Base-by-base conservation (phyloP, 2,329 filamentous ascomycete genomes). In the Nannizzia gypsea region DNA sequence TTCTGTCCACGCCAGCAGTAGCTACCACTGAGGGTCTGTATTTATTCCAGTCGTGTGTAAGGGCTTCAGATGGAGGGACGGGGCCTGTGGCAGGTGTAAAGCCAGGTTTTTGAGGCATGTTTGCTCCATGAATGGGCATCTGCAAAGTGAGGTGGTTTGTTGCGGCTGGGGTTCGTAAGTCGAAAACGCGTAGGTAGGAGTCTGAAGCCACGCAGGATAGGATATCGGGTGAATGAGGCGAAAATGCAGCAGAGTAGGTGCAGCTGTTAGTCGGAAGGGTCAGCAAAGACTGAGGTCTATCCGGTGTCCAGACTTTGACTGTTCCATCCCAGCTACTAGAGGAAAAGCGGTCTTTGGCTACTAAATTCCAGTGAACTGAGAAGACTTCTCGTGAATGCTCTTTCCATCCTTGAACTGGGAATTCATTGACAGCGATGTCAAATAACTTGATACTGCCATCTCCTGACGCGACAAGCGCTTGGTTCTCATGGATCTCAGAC, bases 41-140 rank as follows among this genome's bases (percentile, higher is more conserved):
- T 74, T 99, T 99, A 77, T 99, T 99, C 93, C 93, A 99, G 73
- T 99, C 93, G 74, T 97, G 93, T 0, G 91, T 96, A 34, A 99
- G 81, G 40, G 89, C 84, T 77, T 99, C 93, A 8, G 84, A 81
- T 0, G 90, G 90, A n/a, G 83, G 78, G 54, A 66, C 62, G 6
- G 79, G 71, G 1, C 71, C 70, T 0, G 70, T 70, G 34, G 72
- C 70, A 2, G 67, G 62, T 15, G 66, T 61, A 40, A 73, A 64
- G 6, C 71, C 73, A 2, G 72, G 69, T 24, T 68, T 67, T 34
- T 71, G 74, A 36, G 76, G 75, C 9, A 77, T 74, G 0, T 82
- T 80, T 2, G 83, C 79, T 2, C 83, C 83, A 73, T 96, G 90
- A 52, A 95, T 91, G 0, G 91, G 89, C 59, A 97, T 87, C 64